Percentiles rank a stretch among this genome's conserved stretches.
Conservation (phyloP, 345 rosid species). For the Corchorus olitorius region DNA sequence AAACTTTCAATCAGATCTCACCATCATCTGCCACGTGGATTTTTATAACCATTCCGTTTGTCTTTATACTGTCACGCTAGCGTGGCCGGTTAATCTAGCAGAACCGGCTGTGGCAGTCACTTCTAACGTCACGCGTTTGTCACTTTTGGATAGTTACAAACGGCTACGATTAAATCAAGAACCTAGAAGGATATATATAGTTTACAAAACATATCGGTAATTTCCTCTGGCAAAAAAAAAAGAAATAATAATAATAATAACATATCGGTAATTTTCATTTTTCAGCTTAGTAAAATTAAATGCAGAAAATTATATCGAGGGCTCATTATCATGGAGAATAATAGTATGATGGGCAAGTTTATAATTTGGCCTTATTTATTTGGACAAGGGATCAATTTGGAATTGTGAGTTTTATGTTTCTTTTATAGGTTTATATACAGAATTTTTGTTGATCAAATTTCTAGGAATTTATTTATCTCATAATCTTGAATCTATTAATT, state of each 20-base stretch:
- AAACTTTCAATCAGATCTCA: neutral
- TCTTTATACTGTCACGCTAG: constrained; percentile 29
- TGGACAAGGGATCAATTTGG: constrained; percentile 2
- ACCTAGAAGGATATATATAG: neutral
- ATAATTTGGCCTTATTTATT: constrained; percentile 1
- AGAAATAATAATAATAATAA: neutral
- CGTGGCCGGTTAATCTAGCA: constrained; percentile 20
- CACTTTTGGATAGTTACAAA: neutral
- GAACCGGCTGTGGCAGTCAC: constrained; percentile 18
- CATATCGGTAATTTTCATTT: constrained; percentile 2
- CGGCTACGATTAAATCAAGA: constrained; percentile 24
- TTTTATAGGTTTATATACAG: neutral
- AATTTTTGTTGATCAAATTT: neutral
- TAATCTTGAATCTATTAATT: no score
- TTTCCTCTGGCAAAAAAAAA: neutral
- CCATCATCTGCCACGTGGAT: constrained; percentile 14
- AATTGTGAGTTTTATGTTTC: neutral
- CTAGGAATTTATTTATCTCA: neutral
- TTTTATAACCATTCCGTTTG: neutral
- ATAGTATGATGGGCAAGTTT: neutral
- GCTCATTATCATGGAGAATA: neutral
- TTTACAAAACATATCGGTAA: neutral
- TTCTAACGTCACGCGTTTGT: neutral
- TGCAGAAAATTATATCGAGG: neutral
- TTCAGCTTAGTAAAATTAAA: neutral